Percentiles rank a stretch among this genome's conserved stretches.
phyloP scores from a whole-genome alignment of 164 flowering plant species.

The Warburgia ugandensis region DNA sequence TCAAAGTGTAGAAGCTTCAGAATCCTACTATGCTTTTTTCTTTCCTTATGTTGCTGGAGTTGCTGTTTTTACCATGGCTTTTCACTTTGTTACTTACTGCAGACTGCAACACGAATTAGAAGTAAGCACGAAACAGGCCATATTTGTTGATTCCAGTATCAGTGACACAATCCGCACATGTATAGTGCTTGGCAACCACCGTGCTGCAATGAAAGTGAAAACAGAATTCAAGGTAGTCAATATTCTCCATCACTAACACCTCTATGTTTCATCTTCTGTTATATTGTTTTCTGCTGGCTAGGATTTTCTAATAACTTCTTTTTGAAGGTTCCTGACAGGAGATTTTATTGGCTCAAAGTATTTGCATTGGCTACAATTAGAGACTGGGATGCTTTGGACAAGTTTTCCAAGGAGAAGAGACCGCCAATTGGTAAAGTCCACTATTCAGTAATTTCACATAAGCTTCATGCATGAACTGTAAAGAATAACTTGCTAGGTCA shows the following conservation, averaged over 20 bases:
- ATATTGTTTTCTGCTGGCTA: no score
- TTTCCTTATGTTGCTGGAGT: not conserved
- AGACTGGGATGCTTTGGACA: slow-evolving; percentile 97
- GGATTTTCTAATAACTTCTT: no score
- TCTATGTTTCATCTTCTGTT: not conserved
- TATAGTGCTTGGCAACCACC: slow-evolving; percentile 82
- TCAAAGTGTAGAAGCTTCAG: no score
- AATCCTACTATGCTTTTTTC: not conserved
- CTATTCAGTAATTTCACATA: not conserved
- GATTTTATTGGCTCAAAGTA: slow-evolving; percentile 99
- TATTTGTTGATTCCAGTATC: slow-evolving; percentile 91
- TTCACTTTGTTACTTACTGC: slow-evolving; percentile 10
- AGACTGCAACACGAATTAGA: slow-evolving; percentile 92
- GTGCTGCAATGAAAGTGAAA: slow-evolving; percentile 84
- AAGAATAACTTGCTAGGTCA: not conserved
- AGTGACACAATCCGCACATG: slow-evolving; percentile 95
- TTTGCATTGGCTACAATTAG: slow-evolving; percentile 88
- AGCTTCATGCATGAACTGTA: not conserved
- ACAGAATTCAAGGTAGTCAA: slow-evolving; percentile 76
- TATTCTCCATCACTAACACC: not conserved
- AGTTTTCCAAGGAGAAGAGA: slow-evolving; percentile 89
- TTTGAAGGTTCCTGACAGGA: slow-evolving; percentile 81
- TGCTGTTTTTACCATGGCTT: slow-evolving; percentile 1
- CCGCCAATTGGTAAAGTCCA: slow-evolving; percentile 73
- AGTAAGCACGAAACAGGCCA: slow-evolving; percentile 80